Evolutionary conservation across 2,329 filamentous ascomycete species (phyloP).

Genomic region (Microcera coccophila): DNA sequence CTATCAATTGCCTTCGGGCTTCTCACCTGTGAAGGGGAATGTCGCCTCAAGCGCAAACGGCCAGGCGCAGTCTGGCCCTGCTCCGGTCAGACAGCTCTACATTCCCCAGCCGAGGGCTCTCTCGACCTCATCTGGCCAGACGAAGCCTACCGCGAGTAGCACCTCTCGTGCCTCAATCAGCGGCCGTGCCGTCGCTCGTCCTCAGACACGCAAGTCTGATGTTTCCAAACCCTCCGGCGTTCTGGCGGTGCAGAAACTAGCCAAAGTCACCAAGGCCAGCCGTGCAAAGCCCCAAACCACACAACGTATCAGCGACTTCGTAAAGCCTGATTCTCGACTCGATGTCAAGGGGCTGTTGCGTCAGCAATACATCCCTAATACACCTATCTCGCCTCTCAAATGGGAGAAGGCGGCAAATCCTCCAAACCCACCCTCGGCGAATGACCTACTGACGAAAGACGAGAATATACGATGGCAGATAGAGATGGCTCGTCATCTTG

Average conservation of each 20-base stretch:
- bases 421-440: slow-evolving; percentile 8
- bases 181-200: not conserved
- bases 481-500: slow-evolving; percentile 16
- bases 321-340: not conserved
- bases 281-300: not conserved
- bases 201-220: not conserved
- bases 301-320: not conserved
- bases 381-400: slow-evolving; percentile 3
- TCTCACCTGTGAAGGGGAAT: not conserved
- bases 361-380: not conserved
- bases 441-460: slow-evolving; percentile 4
- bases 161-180: not conserved
- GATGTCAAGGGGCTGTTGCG: not conserved
- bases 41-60: no score
- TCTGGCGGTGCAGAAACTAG: not conserved
- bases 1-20: not conserved
- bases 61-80: not conserved
- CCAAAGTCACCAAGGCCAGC: slow-evolving; percentile 5
- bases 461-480: slow-evolving; percentile 13
- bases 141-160: not conserved
- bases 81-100: not conserved
- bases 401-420: not conserved
- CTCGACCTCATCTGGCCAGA: not conserved
- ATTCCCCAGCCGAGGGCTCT: not conserved
- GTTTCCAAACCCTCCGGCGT: not conserved